Evolutionary conservation across 164 flowering plant species (phyloP), one percentile per base, ranked within the genome.

Genomic region (Kingdonia uniflora): DNA sequence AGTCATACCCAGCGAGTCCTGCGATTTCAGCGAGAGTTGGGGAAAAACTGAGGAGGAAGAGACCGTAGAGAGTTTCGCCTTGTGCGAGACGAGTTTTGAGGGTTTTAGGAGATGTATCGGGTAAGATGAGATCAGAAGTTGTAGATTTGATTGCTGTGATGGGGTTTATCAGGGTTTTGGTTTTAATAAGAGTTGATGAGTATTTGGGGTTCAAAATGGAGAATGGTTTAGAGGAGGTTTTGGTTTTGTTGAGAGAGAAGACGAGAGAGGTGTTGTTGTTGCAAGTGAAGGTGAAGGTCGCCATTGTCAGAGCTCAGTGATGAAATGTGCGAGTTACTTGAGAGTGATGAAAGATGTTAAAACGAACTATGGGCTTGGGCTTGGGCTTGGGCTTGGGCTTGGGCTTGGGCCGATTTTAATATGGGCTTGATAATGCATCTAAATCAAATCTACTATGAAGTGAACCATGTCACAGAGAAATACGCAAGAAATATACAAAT

Each of bases 1-100:
- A 90, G 47, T 90, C 97, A 72, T 90, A 87, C 48, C 97, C 97
- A 17, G 91, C 64, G 24, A 74, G 77, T 23, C 85, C 97, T 20
- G 83, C 79, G 62, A 87, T 90, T 60, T 90, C 97, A 45, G 95
- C 89, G 16, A 91, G 58, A 11, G 87, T 80, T 0, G 96, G 97
- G 19, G 96, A 87, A 80, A 81, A 83, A 59, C 70, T 60, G 68
- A 85, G 82, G 61, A 87, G 86, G 81, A 87, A 87, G 47, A 87
- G 46, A 22, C 97, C 95, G 62, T 90, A 90, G 45, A 90, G 85
- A 46, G 84, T 78, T 16, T 87, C 91, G 48, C 88, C 87, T 20
- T 61, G 58, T 14, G 56, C 67, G 61, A 86, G 87, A 49, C 95
- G 91, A 54, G 84, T 59, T 70, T 90, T 90, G 15, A 90, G 80